phyloP scores from a whole-genome alignment of 73 alveolate species.

The Symbiodinium pilosum region DNA sequence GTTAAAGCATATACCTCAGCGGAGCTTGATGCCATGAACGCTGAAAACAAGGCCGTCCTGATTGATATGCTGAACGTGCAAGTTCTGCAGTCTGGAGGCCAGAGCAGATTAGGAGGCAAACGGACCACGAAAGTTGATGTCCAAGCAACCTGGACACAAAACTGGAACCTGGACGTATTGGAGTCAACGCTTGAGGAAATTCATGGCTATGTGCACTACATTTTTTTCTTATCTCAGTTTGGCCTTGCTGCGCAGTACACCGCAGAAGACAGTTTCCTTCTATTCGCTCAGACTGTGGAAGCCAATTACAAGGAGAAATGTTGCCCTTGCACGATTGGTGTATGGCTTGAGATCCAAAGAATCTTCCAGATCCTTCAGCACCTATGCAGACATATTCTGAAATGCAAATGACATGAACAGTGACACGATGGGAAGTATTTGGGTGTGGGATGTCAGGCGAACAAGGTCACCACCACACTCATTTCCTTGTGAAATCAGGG shows the following conservation, averaged over 20 bases:
- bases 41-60: constrained; percentile 8
- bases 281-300: constrained; percentile 42
- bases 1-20: constrained; percentile 28
- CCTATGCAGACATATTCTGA: too few relatives aligned
- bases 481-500: too few relatives aligned
- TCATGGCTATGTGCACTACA: constrained; percentile 40
- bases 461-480: too few relatives aligned
- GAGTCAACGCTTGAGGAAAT: background rate
- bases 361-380: too few relatives aligned
- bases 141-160: constrained; percentile 15
- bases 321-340: too few relatives aligned
- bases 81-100: constrained; percentile 1
- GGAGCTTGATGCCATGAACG: constrained; percentile 23
- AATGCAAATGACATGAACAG: too few relatives aligned
- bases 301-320: constrained; percentile 30
- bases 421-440: too few relatives aligned
- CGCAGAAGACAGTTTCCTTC: constrained; percentile 1
- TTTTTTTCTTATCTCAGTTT: constrained; percentile 56
- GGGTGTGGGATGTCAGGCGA: too few relatives aligned
- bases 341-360: too few relatives aligned
- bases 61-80: constrained; percentile 69
- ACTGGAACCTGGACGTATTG: constrained; percentile 51
- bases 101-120: background rate
- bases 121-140: constrained; percentile 19
- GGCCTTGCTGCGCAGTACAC: constrained; percentile 66